Evolutionary conservation across 2,329 filamentous ascomycete species (phyloP), one percentile per base, ranked within the genome.

Genomic region (Aureobasidium uvarum): DNA sequence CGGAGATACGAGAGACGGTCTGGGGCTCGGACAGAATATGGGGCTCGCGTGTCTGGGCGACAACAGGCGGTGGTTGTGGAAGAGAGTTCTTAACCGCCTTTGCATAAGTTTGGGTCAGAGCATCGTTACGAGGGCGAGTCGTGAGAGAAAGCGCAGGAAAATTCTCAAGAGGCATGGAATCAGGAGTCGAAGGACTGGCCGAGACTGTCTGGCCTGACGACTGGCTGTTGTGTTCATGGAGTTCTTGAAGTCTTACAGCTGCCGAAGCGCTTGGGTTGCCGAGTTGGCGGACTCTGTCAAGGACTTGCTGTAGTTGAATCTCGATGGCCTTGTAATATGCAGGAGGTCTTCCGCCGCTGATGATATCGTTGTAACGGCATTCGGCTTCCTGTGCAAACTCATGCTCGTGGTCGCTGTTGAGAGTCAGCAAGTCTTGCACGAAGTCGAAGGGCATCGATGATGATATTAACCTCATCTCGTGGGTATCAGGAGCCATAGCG

Each of bases 241-340:
- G 58, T 25, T 63, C 66, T 41, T 66, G 66, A 8, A 72, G 59
- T n/a, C 64, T 66, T n/a, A 60, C 54, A 39, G 69, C 68, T 45
- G 31, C 52, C 20, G 56, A 60, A 31, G 23, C 39, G 45, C 23
- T n/a, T 7, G 41, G 56, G 25, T 62, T 20, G 31, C n/a, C 33
- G 8, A 62, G 45, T 16, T 51, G 43, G 45, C 58, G 58, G 8
- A 62, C 58, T 28, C n/a, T 41, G 45, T 50, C 45, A 23, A 62
- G 58, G 3, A 51, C 58, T 48, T 46, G 41, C 28, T 48, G 20
- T 46, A 62, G 18, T 14, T 39, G 39, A n/a, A 23, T 36, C 8
- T 28, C 58, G 23, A 51, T 62, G 20, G 45, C 45, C 11, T 50
- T 39, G 45, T 50, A 51, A 28, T 62, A 62, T 8, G 48, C 58